Conservation (phyloP, 2,329 filamentous ascomycete genomes). For the Aspergillus ochraceoroseus region DNA sequence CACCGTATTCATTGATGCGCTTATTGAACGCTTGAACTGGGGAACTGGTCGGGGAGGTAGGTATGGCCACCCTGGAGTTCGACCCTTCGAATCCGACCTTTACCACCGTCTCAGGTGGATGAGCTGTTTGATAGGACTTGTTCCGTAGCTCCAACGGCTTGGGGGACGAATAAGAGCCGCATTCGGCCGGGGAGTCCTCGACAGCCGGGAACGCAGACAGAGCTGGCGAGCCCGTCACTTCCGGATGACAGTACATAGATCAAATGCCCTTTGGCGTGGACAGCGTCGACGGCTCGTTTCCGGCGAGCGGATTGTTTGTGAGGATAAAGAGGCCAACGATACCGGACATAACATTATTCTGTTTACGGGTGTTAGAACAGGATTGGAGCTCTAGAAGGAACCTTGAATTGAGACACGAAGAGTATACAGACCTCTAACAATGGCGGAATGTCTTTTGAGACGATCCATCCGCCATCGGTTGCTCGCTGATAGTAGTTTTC, state of each 20-base stretch:
- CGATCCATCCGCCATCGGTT: constrained; percentile 36
- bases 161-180: constrained; percentile 40
- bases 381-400: neutral
- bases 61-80: constrained; percentile 50
- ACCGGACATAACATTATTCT: constrained; percentile 40
- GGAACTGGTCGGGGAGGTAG: constrained; percentile 52
- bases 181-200: constrained; percentile 45
- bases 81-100: constrained; percentile 53
- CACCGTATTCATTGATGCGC: constrained; percentile 50
- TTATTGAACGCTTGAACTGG: constrained; percentile 49
- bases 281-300: constrained; percentile 49
- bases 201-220: constrained; percentile 43
- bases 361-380: neutral
- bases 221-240: constrained; percentile 39
- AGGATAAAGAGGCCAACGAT: constrained; percentile 34
- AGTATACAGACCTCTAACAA: constrained; percentile 37
- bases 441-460: constrained; percentile 38
- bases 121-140: too few species aligned
- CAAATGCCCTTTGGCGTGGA: constrained; percentile 49
- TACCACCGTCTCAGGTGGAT: constrained; percentile 50
- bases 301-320: constrained; percentile 46
- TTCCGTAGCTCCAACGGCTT: constrained; percentile 32
- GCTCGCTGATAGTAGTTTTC: constrained; percentile 42
- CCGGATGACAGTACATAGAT: constrained; percentile 44
- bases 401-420: neutral